Evolutionary conservation across 345 rosid species (phyloP).

Genomic region (Syzygium aromaticum): DNA sequence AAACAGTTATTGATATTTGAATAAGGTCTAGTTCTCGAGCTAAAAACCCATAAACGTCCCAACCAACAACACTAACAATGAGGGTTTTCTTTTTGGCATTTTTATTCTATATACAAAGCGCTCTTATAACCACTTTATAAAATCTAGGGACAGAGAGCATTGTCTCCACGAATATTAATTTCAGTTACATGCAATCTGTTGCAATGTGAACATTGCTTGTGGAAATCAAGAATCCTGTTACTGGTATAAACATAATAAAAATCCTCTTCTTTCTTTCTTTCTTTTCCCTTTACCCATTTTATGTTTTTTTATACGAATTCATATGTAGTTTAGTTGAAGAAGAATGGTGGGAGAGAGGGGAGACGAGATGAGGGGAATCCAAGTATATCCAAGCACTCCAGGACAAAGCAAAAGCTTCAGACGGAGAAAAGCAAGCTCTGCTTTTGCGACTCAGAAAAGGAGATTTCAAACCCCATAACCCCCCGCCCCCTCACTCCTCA

Average conservation of each 20-base stretch:
- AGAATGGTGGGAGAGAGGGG: neutral
- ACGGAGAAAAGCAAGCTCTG: neutral
- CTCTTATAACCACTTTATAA: neutral
- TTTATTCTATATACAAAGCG: neutral
- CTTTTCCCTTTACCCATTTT: neutral
- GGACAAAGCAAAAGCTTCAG: slow-evolving; percentile 1
- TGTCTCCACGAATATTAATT: neutral
- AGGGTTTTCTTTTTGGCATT: neutral
- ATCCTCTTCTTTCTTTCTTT: neutral
- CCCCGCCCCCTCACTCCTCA: slow-evolving; percentile 16
- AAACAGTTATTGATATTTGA: neutral
- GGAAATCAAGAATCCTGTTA: neutral
- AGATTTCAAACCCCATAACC: slow-evolving; percentile 25
- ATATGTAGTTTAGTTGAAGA: neutral
- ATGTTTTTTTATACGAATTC: neutral
- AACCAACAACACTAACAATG: neutral
- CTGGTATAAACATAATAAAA: neutral
- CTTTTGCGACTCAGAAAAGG: slow-evolving; percentile 59
- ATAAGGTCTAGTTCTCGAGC: neutral
- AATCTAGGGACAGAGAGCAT: neutral
- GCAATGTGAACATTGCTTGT: neutral
- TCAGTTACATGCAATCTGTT: neutral
- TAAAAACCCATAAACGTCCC: neutral
- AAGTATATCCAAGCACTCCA: slow-evolving; percentile 11
- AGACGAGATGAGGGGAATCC: slow-evolving; percentile 3